Evolutionary conservation across 2,329 filamentous ascomycete species (phyloP).

Genomic region (Diaporthe nobilis): DNA sequence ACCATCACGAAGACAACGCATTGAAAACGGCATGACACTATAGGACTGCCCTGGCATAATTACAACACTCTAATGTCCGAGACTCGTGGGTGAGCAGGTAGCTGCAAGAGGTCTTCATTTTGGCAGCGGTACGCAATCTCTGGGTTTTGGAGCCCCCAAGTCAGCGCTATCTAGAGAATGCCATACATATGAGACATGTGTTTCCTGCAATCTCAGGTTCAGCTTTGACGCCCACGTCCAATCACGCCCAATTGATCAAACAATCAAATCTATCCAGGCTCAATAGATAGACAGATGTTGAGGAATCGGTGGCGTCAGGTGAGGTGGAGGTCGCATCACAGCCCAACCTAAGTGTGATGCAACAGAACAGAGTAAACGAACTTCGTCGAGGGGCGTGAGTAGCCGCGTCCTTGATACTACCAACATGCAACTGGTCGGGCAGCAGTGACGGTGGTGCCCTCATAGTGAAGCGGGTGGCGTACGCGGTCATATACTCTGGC

Average conservation of each 20-base stretch:
- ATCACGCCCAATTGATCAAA: background rate
- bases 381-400: background rate
- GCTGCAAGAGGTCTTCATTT: no score
- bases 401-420: background rate
- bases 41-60: no score
- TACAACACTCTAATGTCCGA: no score
- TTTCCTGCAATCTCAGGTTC: background rate
- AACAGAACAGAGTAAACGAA: background rate
- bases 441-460: background rate
- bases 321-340: background rate
- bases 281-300: background rate
- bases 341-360: background rate
- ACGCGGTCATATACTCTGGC: background rate
- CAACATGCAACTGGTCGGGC: background rate
- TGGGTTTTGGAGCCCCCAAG: background rate
- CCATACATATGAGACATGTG: no score
- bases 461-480: background rate
- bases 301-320: background rate
- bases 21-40: no score
- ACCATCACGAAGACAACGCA: no score
- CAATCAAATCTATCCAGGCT: background rate
- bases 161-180: background rate
- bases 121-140: background rate
- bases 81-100: no score
- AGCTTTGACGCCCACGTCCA: background rate